phyloP scores from a whole-genome alignment of 1,139 yeast genomes.

The Groenewaldozyma sp. region DNA sequence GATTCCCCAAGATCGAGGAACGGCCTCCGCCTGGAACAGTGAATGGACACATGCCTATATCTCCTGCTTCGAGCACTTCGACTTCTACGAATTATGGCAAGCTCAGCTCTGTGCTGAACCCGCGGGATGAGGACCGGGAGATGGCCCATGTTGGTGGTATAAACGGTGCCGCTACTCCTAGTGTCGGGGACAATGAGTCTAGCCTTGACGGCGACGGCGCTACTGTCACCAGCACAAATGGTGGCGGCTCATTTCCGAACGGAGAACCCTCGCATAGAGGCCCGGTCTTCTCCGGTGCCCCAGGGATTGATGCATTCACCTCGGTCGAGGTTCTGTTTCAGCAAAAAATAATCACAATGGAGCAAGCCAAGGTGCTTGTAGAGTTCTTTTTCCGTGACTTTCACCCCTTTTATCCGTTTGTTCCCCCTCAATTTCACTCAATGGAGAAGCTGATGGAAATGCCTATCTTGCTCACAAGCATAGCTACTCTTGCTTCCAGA shows the following conservation, averaged over 20 bases:
- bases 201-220: too few relatives aligned
- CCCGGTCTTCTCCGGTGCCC: neutral
- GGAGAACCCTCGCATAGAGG: too few relatives aligned
- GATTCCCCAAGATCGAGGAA: constrained; percentile 19
- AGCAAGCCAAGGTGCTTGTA: constrained; percentile 57
- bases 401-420: constrained; percentile 86
- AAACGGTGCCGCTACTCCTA: too few relatives aligned
- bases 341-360: constrained; percentile 39
- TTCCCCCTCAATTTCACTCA: constrained; percentile 64
- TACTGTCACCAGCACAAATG: neutral
- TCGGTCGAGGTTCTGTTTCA: neutral
- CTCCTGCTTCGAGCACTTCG: constrained; percentile 21
- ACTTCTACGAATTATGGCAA: neutral
- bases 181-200: too few relatives aligned
- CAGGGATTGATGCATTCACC: neutral
- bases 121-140: neutral
- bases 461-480: constrained; percentile 73
- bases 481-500: constrained; percentile 69
- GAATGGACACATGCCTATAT: too few relatives aligned
- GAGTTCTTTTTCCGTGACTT: constrained; percentile 62
- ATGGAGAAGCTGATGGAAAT: constrained; percentile 61
- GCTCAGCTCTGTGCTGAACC: neutral
- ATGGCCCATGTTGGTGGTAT: neutral
- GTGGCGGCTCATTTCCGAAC: too few relatives aligned
- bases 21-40: too few relatives aligned